Percentiles rank a stretch among this genome's conserved stretches.
These are phyloP conservation scores for Dendrothele bispora DNA, from an alignment of 768 basidiomycete genomes.

Conservation along the genomic window DNA sequence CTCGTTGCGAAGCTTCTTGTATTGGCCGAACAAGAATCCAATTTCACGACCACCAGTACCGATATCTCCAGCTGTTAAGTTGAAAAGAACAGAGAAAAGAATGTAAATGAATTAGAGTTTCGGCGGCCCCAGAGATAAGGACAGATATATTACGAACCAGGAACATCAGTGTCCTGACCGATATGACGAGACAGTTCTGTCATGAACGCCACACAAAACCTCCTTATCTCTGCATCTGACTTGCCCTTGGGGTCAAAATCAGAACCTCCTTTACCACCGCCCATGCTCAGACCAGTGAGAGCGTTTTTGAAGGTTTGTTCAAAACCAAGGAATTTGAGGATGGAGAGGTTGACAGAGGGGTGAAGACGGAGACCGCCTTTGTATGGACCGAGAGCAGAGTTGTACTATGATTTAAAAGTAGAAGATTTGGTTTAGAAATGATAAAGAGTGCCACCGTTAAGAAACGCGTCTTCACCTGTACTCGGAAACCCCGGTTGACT, in stretches of 20 bases:
- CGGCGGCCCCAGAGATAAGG: background rate
- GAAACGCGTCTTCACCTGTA: slow-evolving; percentile 48
- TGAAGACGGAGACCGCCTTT: slow-evolving; percentile 79
- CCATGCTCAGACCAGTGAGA: slow-evolving; percentile 74
- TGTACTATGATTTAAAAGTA: slow-evolving; percentile 45
- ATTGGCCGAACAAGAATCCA: slow-evolving; percentile 76
- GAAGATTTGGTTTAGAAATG: background rate
- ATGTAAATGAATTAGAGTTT: background rate
- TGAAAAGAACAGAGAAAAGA: background rate
- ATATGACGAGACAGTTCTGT: slow-evolving; percentile 71
- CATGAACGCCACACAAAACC: slow-evolving; percentile 76
- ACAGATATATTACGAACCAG: slow-evolving; percentile 33
- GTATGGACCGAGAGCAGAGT: slow-evolving; percentile 77
- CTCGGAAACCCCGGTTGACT: slow-evolving; percentile 74
- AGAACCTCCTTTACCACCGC: slow-evolving; percentile 76
- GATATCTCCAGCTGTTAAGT: slow-evolving; percentile 64
- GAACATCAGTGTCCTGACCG: slow-evolving; percentile 74
- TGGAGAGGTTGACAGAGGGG: slow-evolving; percentile 77
- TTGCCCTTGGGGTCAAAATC: slow-evolving; percentile 86
- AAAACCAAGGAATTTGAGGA: slow-evolving; percentile 83
- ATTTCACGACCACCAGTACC: slow-evolving; percentile 77
- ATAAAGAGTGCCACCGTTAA: no score
- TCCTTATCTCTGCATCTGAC: slow-evolving; percentile 69
- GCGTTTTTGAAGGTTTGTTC: slow-evolving; percentile 85
- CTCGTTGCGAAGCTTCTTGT: slow-evolving; percentile 74